phyloP scores from a whole-genome alignment of 257 asterid species.

The Capsicum rhomboideum region DNA sequence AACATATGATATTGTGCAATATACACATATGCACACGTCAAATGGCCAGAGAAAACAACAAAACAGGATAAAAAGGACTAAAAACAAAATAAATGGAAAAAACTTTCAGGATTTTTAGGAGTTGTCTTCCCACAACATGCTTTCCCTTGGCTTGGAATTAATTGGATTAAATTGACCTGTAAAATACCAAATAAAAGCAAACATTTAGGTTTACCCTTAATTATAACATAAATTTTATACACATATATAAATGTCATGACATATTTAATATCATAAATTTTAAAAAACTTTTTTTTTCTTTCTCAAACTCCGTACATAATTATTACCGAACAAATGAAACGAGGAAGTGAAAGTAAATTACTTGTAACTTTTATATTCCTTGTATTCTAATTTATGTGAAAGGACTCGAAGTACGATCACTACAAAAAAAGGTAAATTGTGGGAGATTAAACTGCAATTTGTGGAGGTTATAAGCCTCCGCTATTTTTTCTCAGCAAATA shows the following conservation, averaged over 20 bases:
- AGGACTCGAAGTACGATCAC: no score
- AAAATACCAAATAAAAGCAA: neutral
- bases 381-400: no score
- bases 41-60: neutral
- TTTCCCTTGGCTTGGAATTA: conserved; percentile 38
- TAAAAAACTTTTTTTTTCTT: neutral
- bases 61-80: neutral
- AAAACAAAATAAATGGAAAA: neutral
- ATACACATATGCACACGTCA: neutral
- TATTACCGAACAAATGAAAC: no score
- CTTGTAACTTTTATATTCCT: no score
- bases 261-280: neutral
- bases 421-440: no score
- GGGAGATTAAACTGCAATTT: no score
- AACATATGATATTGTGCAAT: neutral
- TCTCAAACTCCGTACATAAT: neutral
- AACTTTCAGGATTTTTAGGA: conserved; percentile 5
- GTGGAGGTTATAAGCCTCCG: no score
- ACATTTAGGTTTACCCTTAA: neutral
- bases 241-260: neutral
- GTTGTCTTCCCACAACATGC: conserved; percentile 52
- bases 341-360: no score
- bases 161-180: conserved; percentile 36
- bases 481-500: no score
- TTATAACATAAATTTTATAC: neutral